These are phyloP conservation scores for Citrus hindsii DNA, from an alignment of 345 rosid species.

Conservation along the genomic window DNA sequence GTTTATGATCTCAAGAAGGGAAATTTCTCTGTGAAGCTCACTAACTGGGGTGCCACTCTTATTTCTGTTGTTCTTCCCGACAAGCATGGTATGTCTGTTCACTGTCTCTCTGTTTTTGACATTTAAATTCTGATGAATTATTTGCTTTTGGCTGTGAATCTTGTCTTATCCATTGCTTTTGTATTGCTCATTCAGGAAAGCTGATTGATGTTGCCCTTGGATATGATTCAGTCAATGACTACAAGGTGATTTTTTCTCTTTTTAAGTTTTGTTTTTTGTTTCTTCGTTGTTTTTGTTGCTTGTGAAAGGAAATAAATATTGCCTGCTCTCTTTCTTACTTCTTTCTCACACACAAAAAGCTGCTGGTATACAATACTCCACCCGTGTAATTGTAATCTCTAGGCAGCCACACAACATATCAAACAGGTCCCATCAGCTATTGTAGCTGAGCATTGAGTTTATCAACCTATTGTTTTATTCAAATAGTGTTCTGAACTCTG, in stretches of 20 bases:
- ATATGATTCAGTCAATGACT: conserved; percentile 56
- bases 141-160: not conserved
- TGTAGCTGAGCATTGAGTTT: not conserved
- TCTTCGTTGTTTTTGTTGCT: not conserved
- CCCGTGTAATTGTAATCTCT: not conserved
- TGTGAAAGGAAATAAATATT: not conserved
- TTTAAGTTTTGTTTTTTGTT: not conserved
- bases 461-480: not conserved
- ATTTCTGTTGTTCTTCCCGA: conserved; percentile 72
- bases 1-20: conserved; percentile 74
- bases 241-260: conserved; percentile 39
- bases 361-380: not conserved
- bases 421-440: not conserved
- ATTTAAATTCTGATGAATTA: not conserved
- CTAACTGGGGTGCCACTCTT: conserved; percentile 88
- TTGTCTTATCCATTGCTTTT: not conserved
- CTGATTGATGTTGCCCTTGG: conserved; percentile 71
- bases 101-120: not conserved
- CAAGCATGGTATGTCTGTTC: conserved; percentile 57
- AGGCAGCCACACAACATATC: not conserved
- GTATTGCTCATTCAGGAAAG: conserved; percentile 50
- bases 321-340: not conserved
- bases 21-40: conserved; percentile 51
- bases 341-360: not conserved
- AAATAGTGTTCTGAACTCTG: not conserved